Percentiles rank a stretch among this genome's conserved stretches.
These are phyloP conservation scores for Penicillium brevicompactum DNA, from an alignment of 2,329 filamentous ascomycete genomes.

Conservation along the genomic window DNA sequence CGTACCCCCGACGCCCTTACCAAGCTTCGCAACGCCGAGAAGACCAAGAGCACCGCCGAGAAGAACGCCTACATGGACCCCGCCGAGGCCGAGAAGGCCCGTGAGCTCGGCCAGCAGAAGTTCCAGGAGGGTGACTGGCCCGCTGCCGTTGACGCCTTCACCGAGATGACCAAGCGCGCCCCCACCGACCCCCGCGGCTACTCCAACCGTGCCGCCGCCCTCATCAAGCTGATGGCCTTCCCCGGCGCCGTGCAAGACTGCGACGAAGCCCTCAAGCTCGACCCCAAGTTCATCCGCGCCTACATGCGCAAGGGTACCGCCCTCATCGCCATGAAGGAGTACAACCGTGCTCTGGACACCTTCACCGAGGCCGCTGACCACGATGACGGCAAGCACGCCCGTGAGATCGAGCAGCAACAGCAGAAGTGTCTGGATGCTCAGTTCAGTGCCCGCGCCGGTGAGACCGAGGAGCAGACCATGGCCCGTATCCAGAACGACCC, in stretches of 20 bases:
- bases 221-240: conserved; percentile 96
- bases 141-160: conserved; percentile 88
- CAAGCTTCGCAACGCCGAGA: conserved; percentile 90
- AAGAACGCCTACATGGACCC: conserved; percentile 84
- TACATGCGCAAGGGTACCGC: conserved; percentile 97
- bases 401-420: conserved; percentile 92
- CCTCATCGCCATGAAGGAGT: conserved; percentile 96
- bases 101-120: conserved; percentile 90
- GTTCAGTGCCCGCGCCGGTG: conserved; percentile 86
- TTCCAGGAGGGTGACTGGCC: conserved; percentile 98
- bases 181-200: conserved; percentile 92
- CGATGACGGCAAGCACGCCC: conserved; percentile 78
- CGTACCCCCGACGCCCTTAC: conserved; percentile 90
- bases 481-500: conserved; percentile 88
- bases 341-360: conserved; percentile 89
- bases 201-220: conserved; percentile 94
- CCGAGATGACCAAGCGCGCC: conserved; percentile 94
- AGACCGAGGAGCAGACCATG: conserved; percentile 94
- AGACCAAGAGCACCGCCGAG: conserved; percentile 75
- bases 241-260: conserved; percentile 92
- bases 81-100: conserved; percentile 89
- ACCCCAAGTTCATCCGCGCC: conserved; percentile 89
- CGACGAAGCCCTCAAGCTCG: conserved; percentile 84
- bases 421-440: conserved; percentile 90
- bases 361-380: conserved; percentile 78